phyloP scores from a whole-genome alignment of 2,329 filamentous ascomycete species.

The Magnaporthiopsis rhizophila region DNA sequence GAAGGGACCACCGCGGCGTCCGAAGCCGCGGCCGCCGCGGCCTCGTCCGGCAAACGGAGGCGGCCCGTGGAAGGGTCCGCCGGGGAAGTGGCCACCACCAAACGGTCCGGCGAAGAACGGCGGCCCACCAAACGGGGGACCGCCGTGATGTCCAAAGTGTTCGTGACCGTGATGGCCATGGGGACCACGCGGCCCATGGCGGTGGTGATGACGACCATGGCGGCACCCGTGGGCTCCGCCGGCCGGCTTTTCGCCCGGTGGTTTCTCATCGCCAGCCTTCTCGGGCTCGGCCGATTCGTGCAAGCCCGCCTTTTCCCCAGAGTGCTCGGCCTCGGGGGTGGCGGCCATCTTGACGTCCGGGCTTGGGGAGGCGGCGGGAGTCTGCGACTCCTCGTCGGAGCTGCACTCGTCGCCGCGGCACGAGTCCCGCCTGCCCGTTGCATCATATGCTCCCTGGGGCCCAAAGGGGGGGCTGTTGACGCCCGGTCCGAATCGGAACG shows the following conservation, averaged over 20 bases:
- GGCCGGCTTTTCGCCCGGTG: constrained; percentile 15
- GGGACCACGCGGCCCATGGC: constrained; percentile 16
- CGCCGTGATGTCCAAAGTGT: no score
- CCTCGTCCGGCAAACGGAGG: constrained; percentile 13
- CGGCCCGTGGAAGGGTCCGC: background rate
- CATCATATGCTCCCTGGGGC: constrained; percentile 4
- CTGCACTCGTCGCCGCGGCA: constrained; percentile 11
- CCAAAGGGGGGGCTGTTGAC: constrained; percentile 2
- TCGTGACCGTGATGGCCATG: constrained; percentile 4
- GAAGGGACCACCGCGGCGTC: constrained; percentile 10
- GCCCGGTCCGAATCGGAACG: constrained; percentile 11
- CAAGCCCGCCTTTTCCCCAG: constrained; percentile 24
- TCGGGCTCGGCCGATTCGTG: constrained; percentile 25
- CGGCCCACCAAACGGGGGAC: no score
- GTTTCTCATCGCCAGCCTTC: constrained; percentile 7
- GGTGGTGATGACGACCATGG: constrained; percentile 13
- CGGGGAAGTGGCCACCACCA: constrained; percentile 2
- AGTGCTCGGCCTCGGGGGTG: background rate
- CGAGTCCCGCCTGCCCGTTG: constrained; percentile 7
- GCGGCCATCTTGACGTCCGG: background rate
- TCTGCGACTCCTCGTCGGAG: constrained; percentile 10
- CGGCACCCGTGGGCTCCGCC: constrained; percentile 15
- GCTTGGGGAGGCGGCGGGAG: constrained; percentile 7
- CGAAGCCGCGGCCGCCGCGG: constrained; percentile 12
- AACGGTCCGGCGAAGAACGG: constrained; percentile 9